Percentiles rank a stretch among this genome's conserved stretches.
phyloP scores from a whole-genome alignment of 2,329 filamentous ascomycete species.

The Ceratocystiopsis brevicomis region DNA sequence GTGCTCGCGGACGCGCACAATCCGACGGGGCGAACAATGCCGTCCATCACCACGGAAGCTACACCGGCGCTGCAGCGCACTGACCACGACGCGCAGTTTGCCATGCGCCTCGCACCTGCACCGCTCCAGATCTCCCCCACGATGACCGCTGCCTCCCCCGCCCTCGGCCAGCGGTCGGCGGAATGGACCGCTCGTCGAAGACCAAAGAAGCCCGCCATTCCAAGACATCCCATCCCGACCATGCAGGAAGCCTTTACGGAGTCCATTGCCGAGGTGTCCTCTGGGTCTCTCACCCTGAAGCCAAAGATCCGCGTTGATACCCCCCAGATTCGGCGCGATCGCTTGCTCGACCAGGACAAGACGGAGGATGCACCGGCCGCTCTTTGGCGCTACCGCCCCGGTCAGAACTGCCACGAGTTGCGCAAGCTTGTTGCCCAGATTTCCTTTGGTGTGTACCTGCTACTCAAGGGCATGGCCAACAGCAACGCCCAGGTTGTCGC shows the following conservation, averaged over 20 bases:
- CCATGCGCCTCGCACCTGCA: constrained; percentile 9
- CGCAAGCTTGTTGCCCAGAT: constrained; percentile 85
- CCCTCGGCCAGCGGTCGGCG: constrained; percentile 2
- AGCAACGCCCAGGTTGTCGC: constrained; percentile 73
- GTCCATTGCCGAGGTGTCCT: constrained; percentile 53
- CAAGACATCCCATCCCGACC: constrained; percentile 48
- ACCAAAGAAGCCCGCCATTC: constrained; percentile 12
- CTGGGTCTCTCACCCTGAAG: constrained; percentile 25
- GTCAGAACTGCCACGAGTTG: constrained; percentile 68
- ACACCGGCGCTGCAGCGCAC: constrained; percentile 6
- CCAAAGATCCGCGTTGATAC: constrained; percentile 34
- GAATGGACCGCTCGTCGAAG: not conserved
- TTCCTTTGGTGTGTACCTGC: constrained; percentile 76
- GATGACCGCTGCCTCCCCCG: constrained; percentile 2
- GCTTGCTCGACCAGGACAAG: constrained; percentile 47
- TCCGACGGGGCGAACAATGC: constrained; percentile 7
- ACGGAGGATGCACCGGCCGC: constrained; percentile 54
- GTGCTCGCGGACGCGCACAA: too few species aligned
- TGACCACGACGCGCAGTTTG: constrained; percentile 9
- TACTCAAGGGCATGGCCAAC: constrained; percentile 72
- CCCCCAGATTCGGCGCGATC: constrained; percentile 43
- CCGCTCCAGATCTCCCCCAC: constrained; percentile 1
- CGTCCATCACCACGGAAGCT: constrained; percentile 8
- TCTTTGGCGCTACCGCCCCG: constrained; percentile 56
- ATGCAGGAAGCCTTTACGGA: constrained; percentile 74